Evolutionary conservation across 2,329 filamentous ascomycete species (phyloP).

Genomic region (Hypoxylon sp.): DNA sequence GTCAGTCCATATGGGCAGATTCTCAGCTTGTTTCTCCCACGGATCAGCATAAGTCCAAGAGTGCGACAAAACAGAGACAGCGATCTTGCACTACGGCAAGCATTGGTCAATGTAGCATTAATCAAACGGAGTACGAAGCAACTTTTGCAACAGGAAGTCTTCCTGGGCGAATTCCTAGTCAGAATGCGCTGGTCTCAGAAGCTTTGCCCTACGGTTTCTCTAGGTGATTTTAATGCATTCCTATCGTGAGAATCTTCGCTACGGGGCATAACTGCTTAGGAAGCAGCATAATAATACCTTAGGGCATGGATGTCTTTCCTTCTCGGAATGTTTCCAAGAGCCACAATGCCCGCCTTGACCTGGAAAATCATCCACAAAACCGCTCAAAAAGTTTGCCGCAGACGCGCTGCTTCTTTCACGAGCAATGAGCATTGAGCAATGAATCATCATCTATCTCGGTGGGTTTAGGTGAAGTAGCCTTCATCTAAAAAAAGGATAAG

Average conservation of each 20-base stretch:
- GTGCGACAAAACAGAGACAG: conserved; percentile 49
- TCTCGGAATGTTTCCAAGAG: conserved; percentile 29
- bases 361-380: conserved; percentile 28
- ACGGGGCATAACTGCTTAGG: conserved; percentile 7
- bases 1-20: conserved; percentile 48
- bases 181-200: conserved; percentile 44
- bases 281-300: conserved; percentile 19
- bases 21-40: conserved; percentile 39
- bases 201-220: conserved; percentile 36
- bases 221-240: conserved; percentile 45
- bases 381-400: conserved; percentile 44
- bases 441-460: conserved; percentile 24
- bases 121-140: conserved; percentile 51
- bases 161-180: conserved; percentile 46
- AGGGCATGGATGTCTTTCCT: conserved; percentile 27
- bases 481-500: conserved; percentile 35
- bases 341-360: conserved; percentile 25
- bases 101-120: conserved; percentile 48
- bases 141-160: conserved; percentile 50
- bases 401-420: conserved; percentile 5
- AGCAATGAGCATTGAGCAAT: conserved; percentile 18
- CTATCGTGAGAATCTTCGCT: conserved; percentile 23
- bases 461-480: conserved; percentile 33
- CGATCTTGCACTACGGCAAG: conserved; percentile 45
- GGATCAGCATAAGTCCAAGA: conserved; percentile 37